Conservation (phyloP, 1,139 yeast genomes). For the Eremothecium gossypii region DNA sequence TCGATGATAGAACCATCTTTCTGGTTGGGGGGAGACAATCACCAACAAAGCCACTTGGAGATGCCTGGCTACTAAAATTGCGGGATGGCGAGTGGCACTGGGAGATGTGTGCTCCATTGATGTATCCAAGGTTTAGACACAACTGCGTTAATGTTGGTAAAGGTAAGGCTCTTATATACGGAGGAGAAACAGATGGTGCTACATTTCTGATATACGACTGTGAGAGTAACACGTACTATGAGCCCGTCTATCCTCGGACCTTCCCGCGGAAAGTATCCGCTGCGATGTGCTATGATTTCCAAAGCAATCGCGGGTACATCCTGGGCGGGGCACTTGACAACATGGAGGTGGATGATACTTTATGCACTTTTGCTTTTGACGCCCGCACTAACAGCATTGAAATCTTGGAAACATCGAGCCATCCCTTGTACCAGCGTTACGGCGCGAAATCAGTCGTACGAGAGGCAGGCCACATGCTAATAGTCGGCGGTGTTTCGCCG, state of each 20-base stretch:
- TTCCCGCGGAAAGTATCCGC: neutral
- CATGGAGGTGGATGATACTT: neutral
- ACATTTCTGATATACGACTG: conserved; percentile 21
- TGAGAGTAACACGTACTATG: neutral
- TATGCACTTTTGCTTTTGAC: neutral
- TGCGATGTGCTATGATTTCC: neutral
- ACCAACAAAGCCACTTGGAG: neutral
- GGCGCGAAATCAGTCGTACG: neutral
- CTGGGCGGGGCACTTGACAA: neutral
- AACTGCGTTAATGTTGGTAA: neutral
- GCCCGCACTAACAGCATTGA: neutral
- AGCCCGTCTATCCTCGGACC: neutral
- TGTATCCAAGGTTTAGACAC: neutral
- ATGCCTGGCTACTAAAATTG: neutral
- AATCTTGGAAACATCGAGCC: neutral
- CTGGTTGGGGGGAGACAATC: neutral
- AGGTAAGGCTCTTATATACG: conserved; percentile 34
- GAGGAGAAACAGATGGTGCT: conserved; percentile 35
- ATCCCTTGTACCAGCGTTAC: neutral
- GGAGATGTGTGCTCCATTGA: neutral
- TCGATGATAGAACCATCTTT: neutral
- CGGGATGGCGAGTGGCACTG: neutral
- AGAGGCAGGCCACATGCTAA: neutral
- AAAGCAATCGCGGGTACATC: neutral
- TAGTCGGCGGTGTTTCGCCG: neutral